Conservation (phyloP, 2,329 filamentous ascomycete species). For the Calonectria pauciramosa region DNA sequence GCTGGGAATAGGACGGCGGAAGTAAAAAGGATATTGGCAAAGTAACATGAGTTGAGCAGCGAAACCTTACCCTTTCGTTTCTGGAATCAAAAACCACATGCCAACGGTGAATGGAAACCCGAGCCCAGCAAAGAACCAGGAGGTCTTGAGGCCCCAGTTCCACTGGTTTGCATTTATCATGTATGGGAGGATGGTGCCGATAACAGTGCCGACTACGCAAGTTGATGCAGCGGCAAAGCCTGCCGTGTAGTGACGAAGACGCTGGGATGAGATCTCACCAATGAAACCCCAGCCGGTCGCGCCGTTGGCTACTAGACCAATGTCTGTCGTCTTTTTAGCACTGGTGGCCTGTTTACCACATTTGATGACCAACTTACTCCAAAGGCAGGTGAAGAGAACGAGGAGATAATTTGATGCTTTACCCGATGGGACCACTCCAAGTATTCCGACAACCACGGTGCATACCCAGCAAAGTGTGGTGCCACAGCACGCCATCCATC, state of each 20-base stretch:
- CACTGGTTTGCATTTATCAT: slow-evolving; percentile 49
- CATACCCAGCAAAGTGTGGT: slow-evolving; percentile 3
- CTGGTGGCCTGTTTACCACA: no score
- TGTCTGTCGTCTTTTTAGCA: slow-evolving; percentile 23
- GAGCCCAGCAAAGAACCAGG: slow-evolving; percentile 46
- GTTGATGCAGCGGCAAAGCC: slow-evolving; percentile 46
- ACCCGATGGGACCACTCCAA: no score
- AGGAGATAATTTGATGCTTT: no score
- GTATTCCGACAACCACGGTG: no score
- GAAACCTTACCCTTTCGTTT: slow-evolving; percentile 43
- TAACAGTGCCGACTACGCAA: slow-evolving; percentile 41
- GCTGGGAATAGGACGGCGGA: no score
- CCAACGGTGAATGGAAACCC: slow-evolving; percentile 39
- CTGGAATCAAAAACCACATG: slow-evolving; percentile 43
- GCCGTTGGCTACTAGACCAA: slow-evolving; percentile 42
- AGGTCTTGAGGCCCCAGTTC: slow-evolving; percentile 49
- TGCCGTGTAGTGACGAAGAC: slow-evolving; percentile 49
- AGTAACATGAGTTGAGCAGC: no score
- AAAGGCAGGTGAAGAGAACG: no score
- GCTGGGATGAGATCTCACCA: slow-evolving; percentile 53
- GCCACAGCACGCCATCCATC: background rate
- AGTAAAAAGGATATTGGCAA: no score
- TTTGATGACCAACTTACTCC: no score
- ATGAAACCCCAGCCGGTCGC: slow-evolving; percentile 46
- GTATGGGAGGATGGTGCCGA: slow-evolving; percentile 45